These are phyloP conservation scores for Cyclotella choctawhatcheeana DNA, from an alignment of 108 stramenopile species.

Conservation along the genomic window DNA sequence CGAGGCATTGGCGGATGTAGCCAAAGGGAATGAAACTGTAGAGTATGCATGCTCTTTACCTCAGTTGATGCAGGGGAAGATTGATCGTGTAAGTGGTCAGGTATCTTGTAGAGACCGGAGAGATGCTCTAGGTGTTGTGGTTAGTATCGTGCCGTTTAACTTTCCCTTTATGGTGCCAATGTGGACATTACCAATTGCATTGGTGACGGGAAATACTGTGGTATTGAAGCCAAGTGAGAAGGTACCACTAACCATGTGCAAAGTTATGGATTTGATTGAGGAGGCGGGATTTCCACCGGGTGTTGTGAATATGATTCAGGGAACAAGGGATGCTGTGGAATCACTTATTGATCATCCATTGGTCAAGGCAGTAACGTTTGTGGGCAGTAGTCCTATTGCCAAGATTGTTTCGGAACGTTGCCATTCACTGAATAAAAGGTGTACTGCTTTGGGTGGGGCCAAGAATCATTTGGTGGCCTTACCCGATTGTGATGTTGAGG, in stretches of 20 bases:
- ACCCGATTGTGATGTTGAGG: conserved; percentile 87
- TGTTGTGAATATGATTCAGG: conserved; percentile 87
- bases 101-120: conserved; percentile 86
- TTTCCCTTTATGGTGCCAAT: conserved; percentile 87
- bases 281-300: conserved; percentile 88
- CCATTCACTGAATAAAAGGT: conserved; percentile 82
- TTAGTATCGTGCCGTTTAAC: conserved; percentile 93
- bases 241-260: conserved; percentile 88
- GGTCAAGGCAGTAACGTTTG: conserved; percentile 91
- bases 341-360: conserved; percentile 71
- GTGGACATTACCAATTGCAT: conserved; percentile 93
- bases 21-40: conserved; percentile 98
- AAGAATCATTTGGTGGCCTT: conserved; percentile 97
- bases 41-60: conserved; percentile 96
- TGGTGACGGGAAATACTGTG: conserved; percentile 93
- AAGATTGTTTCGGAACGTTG: conserved; percentile 79
- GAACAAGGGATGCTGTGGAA: conserved; percentile 66
- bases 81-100: conserved; percentile 73
- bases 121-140: conserved; percentile 94
- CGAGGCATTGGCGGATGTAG: conserved; percentile 95
- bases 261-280: conserved; percentile 60
- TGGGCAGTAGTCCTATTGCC: conserved; percentile 91
- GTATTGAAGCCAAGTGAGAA: conserved; percentile 90
- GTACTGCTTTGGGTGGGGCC: conserved; percentile 94
- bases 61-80: conserved; percentile 86